Evolutionary conservation across 2,329 filamentous ascomycete genomes (phyloP), one percentile per base, ranked within the genome.

Genomic region (Beauveria asiatica): DNA sequence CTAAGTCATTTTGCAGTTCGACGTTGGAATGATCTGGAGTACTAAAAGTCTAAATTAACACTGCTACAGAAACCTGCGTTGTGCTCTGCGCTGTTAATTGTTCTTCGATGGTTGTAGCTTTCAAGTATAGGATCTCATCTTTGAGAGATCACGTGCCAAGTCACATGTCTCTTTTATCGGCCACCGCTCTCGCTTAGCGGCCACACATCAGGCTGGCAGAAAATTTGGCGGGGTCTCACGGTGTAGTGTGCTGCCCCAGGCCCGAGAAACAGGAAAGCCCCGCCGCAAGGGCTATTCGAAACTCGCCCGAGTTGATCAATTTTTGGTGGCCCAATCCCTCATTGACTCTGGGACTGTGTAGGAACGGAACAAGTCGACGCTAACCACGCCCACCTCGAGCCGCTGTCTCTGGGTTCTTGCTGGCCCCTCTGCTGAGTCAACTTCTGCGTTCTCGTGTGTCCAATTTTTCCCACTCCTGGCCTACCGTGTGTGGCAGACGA

Each of bases 121-220:
- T 44, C 11, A 23, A 23, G 44, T 27, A 33, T 1, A 39, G 42
- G 27, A 49, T 7, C 7, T 17, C 16, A 30, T 2, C 9, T n/a
- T n/a, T 21, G 30, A 25, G 11, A 3, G 0, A 37, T 59, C 67
- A 68, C 66, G 66, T 68, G 67, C 23, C 11, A 54, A 2, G 30
- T 67, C 67, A 69, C 65, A 63, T 69, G 65, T 7, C 7, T 17
- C 65, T 65, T 55, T 59, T 61, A 59, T 62, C 60, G 63, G 67
- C 73, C 70, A 76, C 68, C 71, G 72, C 70, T 67, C 71, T 75
- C 72, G 72, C 70, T 73, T 76, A 76, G 69, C 70, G 68, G 71
- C 71, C 73, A 74, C 73, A 74, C 68, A 72, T 67, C 63, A 57
- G 62, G 39, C 64, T 62, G 72, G 68, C 69, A 73, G 72, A 75